These are phyloP conservation scores for Puccinia coronata DNA, from an alignment of 1,284 basidiomycete genomes.

Conservation along the genomic window DNA sequence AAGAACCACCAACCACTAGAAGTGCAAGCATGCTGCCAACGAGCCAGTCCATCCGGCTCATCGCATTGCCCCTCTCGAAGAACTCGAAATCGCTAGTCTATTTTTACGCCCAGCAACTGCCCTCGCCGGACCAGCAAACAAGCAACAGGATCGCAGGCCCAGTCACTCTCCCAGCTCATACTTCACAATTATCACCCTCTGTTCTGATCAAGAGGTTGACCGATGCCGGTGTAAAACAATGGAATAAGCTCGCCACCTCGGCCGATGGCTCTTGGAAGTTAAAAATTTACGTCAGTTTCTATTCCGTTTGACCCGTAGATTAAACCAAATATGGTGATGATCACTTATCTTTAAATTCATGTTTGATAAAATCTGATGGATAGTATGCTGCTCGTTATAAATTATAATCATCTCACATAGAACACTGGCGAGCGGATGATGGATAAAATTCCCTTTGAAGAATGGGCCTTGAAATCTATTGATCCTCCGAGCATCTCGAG, in stretches of 20 bases:
- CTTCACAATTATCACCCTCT: neutral
- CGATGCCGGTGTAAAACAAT: conserved; percentile 16
- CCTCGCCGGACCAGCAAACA: neutral
- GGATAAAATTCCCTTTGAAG: conserved; percentile 44
- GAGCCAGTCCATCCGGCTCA: conserved; percentile 21
- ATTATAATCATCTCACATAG: neutral
- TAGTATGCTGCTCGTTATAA: neutral
- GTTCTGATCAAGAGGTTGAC: neutral
- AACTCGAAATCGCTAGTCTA: conserved; percentile 1
- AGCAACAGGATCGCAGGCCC: neutral
- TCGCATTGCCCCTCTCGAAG: conserved; percentile 21
- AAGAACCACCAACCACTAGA: no score
- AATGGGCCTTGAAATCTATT: conserved; percentile 39
- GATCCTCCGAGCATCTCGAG: neutral
- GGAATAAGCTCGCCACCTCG: conserved; percentile 16
- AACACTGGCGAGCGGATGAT: conserved; percentile 26
- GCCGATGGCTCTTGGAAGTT: conserved; percentile 15
- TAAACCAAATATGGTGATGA: neutral
- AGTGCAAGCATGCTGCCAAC: neutral
- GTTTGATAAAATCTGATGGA: conserved; percentile 20
- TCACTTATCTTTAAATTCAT: conserved; percentile 8
- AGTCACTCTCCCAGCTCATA: neutral
- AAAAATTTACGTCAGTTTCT: conserved; percentile 27
- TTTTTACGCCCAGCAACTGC: conserved; percentile 12
- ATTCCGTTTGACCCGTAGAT: neutral